Percentiles rank a stretch among this genome's conserved stretches.
These are phyloP conservation scores for Trichothecium roseum DNA, from an alignment of 2,329 filamentous ascomycete genomes.

Conservation along the genomic window DNA sequence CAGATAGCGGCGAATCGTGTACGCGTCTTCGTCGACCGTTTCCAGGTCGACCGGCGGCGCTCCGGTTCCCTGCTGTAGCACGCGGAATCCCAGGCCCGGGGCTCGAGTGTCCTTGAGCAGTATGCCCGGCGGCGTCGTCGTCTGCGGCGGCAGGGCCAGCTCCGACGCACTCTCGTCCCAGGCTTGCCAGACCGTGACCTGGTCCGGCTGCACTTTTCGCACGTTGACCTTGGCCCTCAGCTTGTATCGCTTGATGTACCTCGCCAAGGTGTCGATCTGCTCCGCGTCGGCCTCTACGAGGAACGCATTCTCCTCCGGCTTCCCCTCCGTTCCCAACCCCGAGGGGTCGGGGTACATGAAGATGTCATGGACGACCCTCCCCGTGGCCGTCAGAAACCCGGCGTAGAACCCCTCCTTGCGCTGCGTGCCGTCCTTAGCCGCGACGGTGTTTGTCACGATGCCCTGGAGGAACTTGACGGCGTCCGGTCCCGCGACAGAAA, in stretches of 20 bases:
- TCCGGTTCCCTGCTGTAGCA: constrained; percentile 23
- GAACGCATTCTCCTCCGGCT: constrained; percentile 27
- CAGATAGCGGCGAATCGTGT: constrained; percentile 68
- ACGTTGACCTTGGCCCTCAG: constrained; percentile 70
- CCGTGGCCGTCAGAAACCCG: constrained; percentile 77
- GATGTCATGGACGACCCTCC: constrained; percentile 77
- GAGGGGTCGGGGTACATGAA: constrained; percentile 65
- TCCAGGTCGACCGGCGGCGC: constrained; percentile 29
- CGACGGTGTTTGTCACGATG: constrained; percentile 57
- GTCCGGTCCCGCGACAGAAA: constrained; percentile 71
- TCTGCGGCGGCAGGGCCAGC: constrained; percentile 1
- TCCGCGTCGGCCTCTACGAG: constrained; percentile 73
- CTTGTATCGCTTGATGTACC: constrained; percentile 77
- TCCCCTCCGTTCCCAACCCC: constrained; percentile 11
- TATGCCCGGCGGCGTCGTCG: constrained; percentile 12
- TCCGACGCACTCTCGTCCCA: constrained; percentile 53
- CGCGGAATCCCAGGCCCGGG: constrained; percentile 43
- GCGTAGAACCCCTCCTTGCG: constrained; percentile 56
- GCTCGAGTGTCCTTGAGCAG: constrained; percentile 41
- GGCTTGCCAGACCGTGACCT: constrained; percentile 59
- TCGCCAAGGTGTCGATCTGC: constrained; percentile 51
- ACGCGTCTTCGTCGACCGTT: constrained; percentile 44
- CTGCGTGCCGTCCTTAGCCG: constrained; percentile 23
- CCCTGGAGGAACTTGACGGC: constrained; percentile 81
- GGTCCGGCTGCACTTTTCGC: constrained; percentile 51